Base-by-base conservation (phyloP, 192 early-diverging fungal species). In the Podila epigama region DNA sequence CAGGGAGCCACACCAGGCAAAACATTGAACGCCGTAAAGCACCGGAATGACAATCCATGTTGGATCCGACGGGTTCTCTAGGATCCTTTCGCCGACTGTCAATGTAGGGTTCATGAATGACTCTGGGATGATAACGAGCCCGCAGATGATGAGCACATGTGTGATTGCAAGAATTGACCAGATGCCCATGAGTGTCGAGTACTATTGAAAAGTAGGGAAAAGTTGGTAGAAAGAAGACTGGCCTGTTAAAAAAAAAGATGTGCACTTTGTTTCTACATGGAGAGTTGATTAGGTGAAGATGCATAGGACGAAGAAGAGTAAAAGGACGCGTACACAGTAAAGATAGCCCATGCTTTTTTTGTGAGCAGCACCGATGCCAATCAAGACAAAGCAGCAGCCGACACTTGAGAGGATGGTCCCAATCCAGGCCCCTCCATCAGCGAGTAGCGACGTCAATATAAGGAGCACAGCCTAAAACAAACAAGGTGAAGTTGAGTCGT, bases 281-380 rank as follows among this genome's bases (percentile, higher is more conserved):
- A n/a, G n/a, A n/a, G n/a, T n/a, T n/a, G n/a, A 48, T 48, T 48
- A 48, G 44, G 44, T 48, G 42, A 48, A 48, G 20, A n/a, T 15
- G 41, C 4, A n/a, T 15, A 44, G 4, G 20, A 48, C 25, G 44
- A 8, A 22, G n/a, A 48, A 25, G 41, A 16, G 41, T 22, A 5
- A 9, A 48, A 10, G 9, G 18, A 48, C 42, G 18, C 59, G 50
- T 77, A 77, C 72, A 32, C 60, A 63, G 32, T 77, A 77, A 16
- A 77, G 66, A 32, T 77, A 77, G 6, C 72, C 72, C 2, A 68
- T 33, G 44, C 72, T 67, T 31, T 52, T 51, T 36, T 63, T 77
- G 53, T 68, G 66, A 9, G 72, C 72, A 33, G 72, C 72, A 22
- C 60, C 66, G 34, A 77, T 40, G 27, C 72, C 72, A 52, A 68